Percentiles rank a stretch among this genome's conserved stretches.
Evolutionary conservation across 2,329 filamentous ascomycete genomes (phyloP).

Genomic region (Aureobasidium mangrovei): DNA sequence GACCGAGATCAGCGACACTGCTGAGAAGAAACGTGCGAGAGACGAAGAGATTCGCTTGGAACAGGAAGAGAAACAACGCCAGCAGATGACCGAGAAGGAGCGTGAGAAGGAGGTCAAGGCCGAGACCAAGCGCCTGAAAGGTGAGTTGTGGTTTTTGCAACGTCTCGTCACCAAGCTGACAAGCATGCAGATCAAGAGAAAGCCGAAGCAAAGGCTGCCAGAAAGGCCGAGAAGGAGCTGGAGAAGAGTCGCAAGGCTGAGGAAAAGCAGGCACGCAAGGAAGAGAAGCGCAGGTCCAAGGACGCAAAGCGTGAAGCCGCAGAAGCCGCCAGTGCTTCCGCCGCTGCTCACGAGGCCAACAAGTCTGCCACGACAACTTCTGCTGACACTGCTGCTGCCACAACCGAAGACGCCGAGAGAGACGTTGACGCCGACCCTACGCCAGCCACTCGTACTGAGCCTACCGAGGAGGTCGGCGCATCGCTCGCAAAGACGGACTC

Average conservation of each 20-base stretch:
- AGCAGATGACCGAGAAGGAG: constrained; percentile 49
- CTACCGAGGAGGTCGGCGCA: neutral
- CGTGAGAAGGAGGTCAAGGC: constrained; percentile 37
- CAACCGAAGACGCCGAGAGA: neutral
- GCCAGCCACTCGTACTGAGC: neutral
- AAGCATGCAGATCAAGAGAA: constrained; percentile 48
- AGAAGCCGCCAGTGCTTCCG: constrained; percentile 14
- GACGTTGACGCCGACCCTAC: constrained; percentile 4
- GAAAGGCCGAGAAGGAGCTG: constrained; percentile 30
- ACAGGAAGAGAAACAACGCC: constrained; percentile 54
- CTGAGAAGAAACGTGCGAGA: constrained; percentile 61
- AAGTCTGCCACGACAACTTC: constrained; percentile 11
- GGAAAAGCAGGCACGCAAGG: constrained; percentile 41
- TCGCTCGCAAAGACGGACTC: constrained; percentile 7
- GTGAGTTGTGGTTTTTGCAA: constrained; percentile 36
- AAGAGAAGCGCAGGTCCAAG: constrained; percentile 46
- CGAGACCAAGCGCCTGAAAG: constrained; percentile 43
- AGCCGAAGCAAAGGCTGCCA: constrained; percentile 31
- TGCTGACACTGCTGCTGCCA: neutral
- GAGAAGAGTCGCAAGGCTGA: constrained; percentile 45
- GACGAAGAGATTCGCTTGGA: constrained; percentile 55
- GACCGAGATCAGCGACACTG: constrained; percentile 74
- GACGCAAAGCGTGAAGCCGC: constrained; percentile 25
- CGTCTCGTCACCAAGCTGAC: constrained; percentile 3
- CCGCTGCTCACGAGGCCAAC: constrained; percentile 10